These are phyloP conservation scores for Rhinocladiella similis DNA, from an alignment of 2,329 filamentous ascomycete genomes.

Conservation along the genomic window DNA sequence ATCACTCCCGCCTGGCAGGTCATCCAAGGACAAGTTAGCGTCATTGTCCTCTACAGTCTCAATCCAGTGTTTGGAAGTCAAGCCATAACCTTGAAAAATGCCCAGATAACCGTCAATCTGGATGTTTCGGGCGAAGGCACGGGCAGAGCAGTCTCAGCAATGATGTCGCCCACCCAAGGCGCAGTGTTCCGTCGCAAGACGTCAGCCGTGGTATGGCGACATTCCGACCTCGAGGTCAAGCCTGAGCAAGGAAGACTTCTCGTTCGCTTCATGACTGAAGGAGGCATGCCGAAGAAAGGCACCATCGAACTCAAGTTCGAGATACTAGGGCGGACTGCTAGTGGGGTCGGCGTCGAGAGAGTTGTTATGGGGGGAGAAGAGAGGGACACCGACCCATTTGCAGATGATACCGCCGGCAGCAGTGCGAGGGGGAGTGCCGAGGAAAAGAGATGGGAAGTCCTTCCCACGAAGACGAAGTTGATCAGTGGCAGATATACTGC, in stretches of 20 bases:
- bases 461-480: conserved; percentile 67
- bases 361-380: conserved; percentile 30
- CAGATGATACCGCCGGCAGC: conserved; percentile 41
- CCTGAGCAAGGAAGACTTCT: conserved; percentile 67
- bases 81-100: conserved; percentile 65
- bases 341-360: conserved; percentile 64
- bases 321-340: conserved; percentile 57
- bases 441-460: conserved; percentile 60
- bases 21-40: conserved; percentile 79
- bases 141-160: conserved; percentile 44
- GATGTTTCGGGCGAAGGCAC: conserved; percentile 42
- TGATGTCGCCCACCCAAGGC: conserved; percentile 48
- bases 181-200: conserved; percentile 48
- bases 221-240: conserved; percentile 55
- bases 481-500: conserved; percentile 75
- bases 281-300: conserved; percentile 66
- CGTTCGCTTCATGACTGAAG: conserved; percentile 76
- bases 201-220: conserved; percentile 47
- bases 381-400: conserved; percentile 48
- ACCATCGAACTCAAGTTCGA: conserved; percentile 85
- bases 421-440: conserved; percentile 32
- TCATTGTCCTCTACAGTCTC: conserved; percentile 79
- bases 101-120: conserved; percentile 65
- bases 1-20: conserved; percentile 79
- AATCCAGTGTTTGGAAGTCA: conserved; percentile 64